Evolutionary conservation across 768 basidiomycete genomes (phyloP).

Genomic region (Tricholoma sp.): DNA sequence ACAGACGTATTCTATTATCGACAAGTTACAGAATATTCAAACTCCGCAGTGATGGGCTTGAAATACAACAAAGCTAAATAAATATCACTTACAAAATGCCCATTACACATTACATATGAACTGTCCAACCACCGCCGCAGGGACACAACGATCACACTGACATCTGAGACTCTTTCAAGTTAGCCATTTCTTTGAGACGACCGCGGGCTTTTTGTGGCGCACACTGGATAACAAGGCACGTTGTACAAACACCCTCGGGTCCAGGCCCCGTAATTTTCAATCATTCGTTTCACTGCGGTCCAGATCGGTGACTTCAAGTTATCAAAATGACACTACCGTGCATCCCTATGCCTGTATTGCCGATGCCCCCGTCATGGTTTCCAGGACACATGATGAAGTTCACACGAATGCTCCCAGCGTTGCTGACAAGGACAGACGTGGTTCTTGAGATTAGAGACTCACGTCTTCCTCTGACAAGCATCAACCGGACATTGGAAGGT

Average conservation of each 20-base stretch:
- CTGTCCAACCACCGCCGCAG: no score
- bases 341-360: constrained; percentile 42
- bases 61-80: background rate
- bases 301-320: background rate
- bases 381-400: constrained; percentile 95
- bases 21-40: no score
- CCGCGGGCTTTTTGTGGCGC: background rate
- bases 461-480: constrained; percentile 87
- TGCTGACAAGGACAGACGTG: constrained; percentile 80
- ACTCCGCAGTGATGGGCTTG: background rate
- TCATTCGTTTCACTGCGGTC: background rate
- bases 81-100: background rate
- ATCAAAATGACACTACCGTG: constrained; percentile 28
- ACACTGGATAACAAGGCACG: background rate
- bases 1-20: no score
- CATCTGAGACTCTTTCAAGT: no score
- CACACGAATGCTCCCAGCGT: constrained; percentile 63
- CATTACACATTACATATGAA: no score
- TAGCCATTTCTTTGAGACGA: background rate
- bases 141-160: no score
- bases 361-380: constrained; percentile 86
- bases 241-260: no score
- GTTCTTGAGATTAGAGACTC: constrained; percentile 95
- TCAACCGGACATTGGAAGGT: constrained; percentile 89
- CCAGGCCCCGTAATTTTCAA: no score